These are phyloP conservation scores for Suhomyces wounanorum DNA, from an alignment of 1,139 yeast species.

Conservation along the genomic window DNA sequence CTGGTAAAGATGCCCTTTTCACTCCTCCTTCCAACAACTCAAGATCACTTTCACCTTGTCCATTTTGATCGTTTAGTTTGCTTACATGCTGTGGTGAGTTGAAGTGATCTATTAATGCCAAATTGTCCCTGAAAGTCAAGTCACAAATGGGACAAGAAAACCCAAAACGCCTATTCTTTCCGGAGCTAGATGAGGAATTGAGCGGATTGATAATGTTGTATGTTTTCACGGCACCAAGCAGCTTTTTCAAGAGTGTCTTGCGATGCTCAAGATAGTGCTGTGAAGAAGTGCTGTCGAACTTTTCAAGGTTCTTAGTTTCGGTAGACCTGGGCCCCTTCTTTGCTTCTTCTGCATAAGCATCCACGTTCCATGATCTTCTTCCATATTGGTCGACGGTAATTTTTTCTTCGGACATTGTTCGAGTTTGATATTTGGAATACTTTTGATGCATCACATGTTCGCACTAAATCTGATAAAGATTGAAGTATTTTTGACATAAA, in stretches of 20 bases:
- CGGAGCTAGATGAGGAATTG: conserved; percentile 20
- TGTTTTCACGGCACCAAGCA: conserved; percentile 37
- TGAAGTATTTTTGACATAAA: neutral
- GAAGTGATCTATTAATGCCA: conserved; percentile 80
- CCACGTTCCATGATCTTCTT: conserved; percentile 69
- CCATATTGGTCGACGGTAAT: conserved; percentile 54
- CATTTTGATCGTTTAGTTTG: conserved; percentile 18
- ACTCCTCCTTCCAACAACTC: conserved; percentile 36
- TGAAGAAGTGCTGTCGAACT: conserved; percentile 24
- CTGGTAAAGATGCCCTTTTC: conserved; percentile 33
- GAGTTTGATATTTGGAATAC: neutral
- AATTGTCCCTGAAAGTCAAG: conserved; percentile 75
- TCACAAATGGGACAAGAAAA: conserved; percentile 82
- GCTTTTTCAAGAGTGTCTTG: conserved; percentile 31
- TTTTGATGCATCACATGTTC: neutral
- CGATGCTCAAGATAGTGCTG: conserved; percentile 34
- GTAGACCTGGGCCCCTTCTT: conserved; percentile 21
- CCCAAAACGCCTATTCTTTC: conserved; percentile 67
- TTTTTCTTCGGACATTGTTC: conserved; percentile 12
- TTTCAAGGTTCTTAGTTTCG: neutral
- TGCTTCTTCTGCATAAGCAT: conserved; percentile 59
- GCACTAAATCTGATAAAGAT: neutral
- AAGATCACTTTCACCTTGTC: conserved; percentile 32
- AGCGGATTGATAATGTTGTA: conserved; percentile 38
- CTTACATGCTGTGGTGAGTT: conserved; percentile 65